Base-by-base conservation (phyloP, 257 asterid genomes). In the Phtheirospermum japonicum region DNA sequence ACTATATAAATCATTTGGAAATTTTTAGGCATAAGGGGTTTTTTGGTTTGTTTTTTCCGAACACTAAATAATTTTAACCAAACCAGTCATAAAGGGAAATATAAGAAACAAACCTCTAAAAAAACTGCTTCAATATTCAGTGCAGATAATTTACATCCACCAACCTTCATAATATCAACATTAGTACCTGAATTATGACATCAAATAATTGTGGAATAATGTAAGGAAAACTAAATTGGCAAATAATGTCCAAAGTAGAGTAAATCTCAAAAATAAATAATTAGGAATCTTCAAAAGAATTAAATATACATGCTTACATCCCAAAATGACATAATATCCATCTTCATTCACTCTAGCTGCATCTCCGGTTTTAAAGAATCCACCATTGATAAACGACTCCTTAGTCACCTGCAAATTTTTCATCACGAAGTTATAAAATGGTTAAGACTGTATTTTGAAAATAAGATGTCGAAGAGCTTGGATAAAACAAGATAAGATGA, bases 161-260 rank as follows among this genome's bases (percentile, higher is more conserved):
- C 99, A 53, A 85, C 95, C 82, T 92, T 92, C 94, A 92, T 86
- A 69, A 92, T 92, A 75, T 92, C 99, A 60, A 97, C 99, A 82
- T 83, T 89, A 33, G 93, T 89, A 71, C 99, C 99, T 92, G 81
- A 64, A 70, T 76, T 52, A 74, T n/a, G 17, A 59, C 8, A 42
- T 54, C 7, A 13, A 42, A 12, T 42, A 42, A 42, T 13, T 42
- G 0, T 2, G n/a, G 17, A 16, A 9, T 11, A 39, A 9, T 11
- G 14, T 9, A 37, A 14, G n/a, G n/a, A 42, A 42, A 12, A 42
- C 4, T 6, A 40, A 13, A 6, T 16, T 42, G 13, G 13, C 16
- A 4, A 42, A 9, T 42, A 23, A 23, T n/a, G n/a, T 42, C 2
- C 13, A 39, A 11, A 10, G n/a, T 39, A 13, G 12, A 14, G 46